Base-by-base conservation (phyloP, 345 rosid species). In the Salix suchowensis region DNA sequence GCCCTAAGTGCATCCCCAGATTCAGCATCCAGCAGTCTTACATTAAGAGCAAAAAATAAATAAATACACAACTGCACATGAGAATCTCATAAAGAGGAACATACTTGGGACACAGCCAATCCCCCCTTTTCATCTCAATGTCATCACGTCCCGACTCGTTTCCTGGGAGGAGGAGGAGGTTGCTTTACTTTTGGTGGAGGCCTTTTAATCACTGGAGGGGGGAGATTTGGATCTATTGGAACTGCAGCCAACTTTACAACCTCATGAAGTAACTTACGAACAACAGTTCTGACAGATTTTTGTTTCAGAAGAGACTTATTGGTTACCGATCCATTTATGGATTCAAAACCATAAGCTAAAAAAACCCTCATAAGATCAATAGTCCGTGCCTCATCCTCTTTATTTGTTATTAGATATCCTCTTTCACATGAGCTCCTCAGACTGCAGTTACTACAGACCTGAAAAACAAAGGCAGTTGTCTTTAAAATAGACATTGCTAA, bases 81-180 rank as follows among this genome's bases (percentile, higher is more conserved):
- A 23, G 64, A 37, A 34, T 34, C 21, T 52, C 55, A 64, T 32
- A 65, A 74, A 60, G 46, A 40, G 64, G 72, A 18, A 87, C 97
- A 82, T 92, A 91, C 98, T 94, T 96, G 60, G 98, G 87, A 77
- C 99, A 96, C 36, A 94, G 85, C 99, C 99, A 96, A 83, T 96
- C 99, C 68, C 98, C 99, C 81, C 88, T 96, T 82, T 96, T 96
- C 98, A 94, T 96, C 88, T 93, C 99, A 73, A 91, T 70, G 66
- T 92, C 99, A 88, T 92, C 97, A 61, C 99, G 94, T 30, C 98
- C 98, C 99, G n/a, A 96, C 94, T 39, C 96, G 90, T 81, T 88
- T 89, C 85, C 82, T 91, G 34, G 97, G 95, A 74, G 98, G 85
- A 34, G 98, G 95, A 4, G 99, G 99, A 74, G 97, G 94, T 85